These are phyloP conservation scores for Tricholoma sp. DNA, from an alignment of 768 basidiomycete genomes.

Conservation along the genomic window DNA sequence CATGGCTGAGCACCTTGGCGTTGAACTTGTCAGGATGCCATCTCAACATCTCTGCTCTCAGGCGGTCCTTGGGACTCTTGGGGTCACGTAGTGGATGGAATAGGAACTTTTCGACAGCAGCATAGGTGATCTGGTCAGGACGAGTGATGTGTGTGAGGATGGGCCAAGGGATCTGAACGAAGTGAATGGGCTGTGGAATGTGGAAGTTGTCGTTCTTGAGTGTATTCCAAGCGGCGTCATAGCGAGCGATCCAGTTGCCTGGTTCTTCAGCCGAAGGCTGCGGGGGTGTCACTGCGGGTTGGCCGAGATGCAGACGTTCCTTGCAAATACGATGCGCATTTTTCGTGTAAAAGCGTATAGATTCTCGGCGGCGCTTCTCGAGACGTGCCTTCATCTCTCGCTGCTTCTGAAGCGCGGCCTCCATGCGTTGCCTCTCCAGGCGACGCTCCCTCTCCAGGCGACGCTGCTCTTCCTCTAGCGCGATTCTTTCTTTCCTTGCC, in stretches of 20 bases:
- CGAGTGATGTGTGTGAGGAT: conserved; percentile 18
- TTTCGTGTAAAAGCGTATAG: background rate
- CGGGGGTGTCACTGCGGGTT: background rate
- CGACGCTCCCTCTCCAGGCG: background rate
- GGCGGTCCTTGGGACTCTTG: conserved; percentile 28
- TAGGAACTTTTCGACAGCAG: conserved; percentile 33
- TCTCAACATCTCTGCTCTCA: conserved; percentile 41
- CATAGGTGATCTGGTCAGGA: conserved; percentile 29
- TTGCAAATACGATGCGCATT: background rate
- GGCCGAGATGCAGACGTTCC: background rate
- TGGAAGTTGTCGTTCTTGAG: conserved; percentile 17
- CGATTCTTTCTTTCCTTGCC: background rate
- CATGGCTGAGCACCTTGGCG: conserved; percentile 26
- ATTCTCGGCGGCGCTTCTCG: background rate
- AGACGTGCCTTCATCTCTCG: conserved; percentile 1
- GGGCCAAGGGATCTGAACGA: conserved; percentile 42
- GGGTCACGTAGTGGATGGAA: conserved; percentile 29
- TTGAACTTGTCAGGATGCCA: conserved; percentile 58
- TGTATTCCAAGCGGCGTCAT: conserved; percentile 22
- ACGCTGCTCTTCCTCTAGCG: background rate
- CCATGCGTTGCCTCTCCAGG: background rate
- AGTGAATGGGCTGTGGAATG: conserved; percentile 13
- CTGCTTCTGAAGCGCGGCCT: background rate
- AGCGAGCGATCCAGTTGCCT: background rate
- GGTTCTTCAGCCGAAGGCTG: background rate